Conservation (phyloP, 192 early-diverging fungal species). For the Phlyctochytrium bullatum region DNA sequence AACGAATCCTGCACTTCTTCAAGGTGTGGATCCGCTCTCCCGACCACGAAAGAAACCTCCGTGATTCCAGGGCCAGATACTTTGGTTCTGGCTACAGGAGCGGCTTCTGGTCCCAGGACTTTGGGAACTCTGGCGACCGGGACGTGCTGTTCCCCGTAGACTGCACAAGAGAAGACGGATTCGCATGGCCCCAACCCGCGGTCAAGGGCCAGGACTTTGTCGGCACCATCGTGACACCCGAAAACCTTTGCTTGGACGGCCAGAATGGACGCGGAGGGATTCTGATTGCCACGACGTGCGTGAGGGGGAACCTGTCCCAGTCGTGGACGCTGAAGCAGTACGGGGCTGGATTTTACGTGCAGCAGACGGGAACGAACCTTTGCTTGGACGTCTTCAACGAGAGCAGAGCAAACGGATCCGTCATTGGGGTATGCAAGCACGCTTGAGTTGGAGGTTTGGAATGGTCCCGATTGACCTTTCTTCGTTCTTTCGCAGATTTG, state of each 20-base stretch:
- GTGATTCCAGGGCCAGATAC: not conserved
- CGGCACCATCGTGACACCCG: not conserved
- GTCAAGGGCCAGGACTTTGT: not conserved
- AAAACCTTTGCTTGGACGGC: not conserved
- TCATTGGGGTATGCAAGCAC: not conserved
- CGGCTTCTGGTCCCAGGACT: constrained; percentile 8
- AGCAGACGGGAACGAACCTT: not conserved
- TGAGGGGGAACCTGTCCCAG: not conserved
- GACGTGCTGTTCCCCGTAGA: constrained; percentile 2
- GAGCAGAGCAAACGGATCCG: not conserved
- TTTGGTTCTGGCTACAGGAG: not conserved
- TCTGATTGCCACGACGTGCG: not conserved
- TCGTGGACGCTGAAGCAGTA: not conserved
- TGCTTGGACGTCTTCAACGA: constrained; percentile 6
- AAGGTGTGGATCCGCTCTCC: constrained; percentile 4
- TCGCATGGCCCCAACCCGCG: constrained; percentile 7
- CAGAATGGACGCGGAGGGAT: not conserved
- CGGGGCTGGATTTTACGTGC: not conserved
- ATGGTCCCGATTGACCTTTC: no score
- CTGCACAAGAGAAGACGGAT: constrained; percentile 5
- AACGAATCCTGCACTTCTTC: not conserved
- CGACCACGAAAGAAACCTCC: constrained; percentile 6
- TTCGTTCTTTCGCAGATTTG: constrained; percentile 1
- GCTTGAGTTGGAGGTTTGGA: no score
- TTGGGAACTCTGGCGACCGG: not conserved